Evolutionary conservation across 2,329 filamentous ascomycete genomes (phyloP), one percentile per base, ranked within the genome.

Genomic region (Cephalotrichum gorgonifer): DNA sequence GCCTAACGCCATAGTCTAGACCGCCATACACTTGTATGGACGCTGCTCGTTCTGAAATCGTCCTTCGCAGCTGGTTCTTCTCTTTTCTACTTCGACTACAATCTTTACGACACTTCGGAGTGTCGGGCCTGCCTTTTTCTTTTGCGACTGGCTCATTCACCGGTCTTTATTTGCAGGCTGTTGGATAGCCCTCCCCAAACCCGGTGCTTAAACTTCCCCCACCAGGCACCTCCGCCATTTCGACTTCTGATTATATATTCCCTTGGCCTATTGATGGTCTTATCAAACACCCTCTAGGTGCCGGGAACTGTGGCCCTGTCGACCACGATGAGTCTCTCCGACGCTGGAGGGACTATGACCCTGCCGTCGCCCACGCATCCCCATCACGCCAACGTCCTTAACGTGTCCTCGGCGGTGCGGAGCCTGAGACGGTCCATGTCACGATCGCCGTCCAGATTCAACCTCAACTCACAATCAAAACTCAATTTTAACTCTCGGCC

Each of bases 361-460:
- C 75, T 95, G 58, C 83, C 88, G 55, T 95, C 90, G 53, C 90
- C 91, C 51, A 91, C 86, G 44, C 83, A 87, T 59, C 80, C 81
- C 53, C 86, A 88, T 64, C 84, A 86, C 66, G 85, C 91, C 58
- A 87, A 95, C 70, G 81, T 88, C 55, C 84, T 86, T 58, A 87
- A 95, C 70, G 81, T 88, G 55, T 84, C 86, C 53, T 82, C 86
- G 46, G 84, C 86, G 51, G 86, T 95, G 54, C 80, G 88, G 61
- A 86, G 88, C 59, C 74, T 96, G 51, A 79, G 90, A 55, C 86
- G 88, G 57, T 95, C 91, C 25, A 75, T 96, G 54, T 96, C 90
- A 50, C 80, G 89, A 58, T 96, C 91, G n/a, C 91, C 91, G 11
- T 95, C 91, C 27, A 95, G 93, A 64, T 91, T 93, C 41, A 51